Conservation (phyloP, 164 flowering plant species). For the Santalum album region DNA sequence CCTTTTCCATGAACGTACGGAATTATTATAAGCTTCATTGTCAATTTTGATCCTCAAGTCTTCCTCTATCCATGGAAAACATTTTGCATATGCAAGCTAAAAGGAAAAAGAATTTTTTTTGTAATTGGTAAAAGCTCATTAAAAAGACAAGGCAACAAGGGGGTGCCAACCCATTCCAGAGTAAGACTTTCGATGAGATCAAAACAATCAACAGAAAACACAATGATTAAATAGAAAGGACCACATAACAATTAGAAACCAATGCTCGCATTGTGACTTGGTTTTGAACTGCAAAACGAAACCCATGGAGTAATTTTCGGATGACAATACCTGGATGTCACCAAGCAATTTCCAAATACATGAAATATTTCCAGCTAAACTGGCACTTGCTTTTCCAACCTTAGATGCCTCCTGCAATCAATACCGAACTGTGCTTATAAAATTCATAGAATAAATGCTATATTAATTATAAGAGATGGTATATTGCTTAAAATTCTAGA, state of each 20-base stretch:
- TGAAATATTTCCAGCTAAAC: constrained; percentile 32
- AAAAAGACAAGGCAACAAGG: too few species aligned
- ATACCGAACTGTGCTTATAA: not conserved
- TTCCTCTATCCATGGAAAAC: constrained; percentile 69
- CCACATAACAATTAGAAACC: not conserved
- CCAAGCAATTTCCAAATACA: constrained; percentile 64
- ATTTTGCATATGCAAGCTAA: constrained; percentile 70
- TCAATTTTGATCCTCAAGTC: constrained; percentile 15
- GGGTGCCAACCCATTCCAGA: too few species aligned
- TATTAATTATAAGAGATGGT: not conserved
- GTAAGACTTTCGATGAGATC: too few species aligned
- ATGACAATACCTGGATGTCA: constrained; percentile 43
- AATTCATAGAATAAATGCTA: not conserved
- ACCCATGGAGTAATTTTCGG: not conserved
- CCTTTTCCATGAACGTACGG: constrained; percentile 56
- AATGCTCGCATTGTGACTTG: too few species aligned
- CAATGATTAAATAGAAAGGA: too few species aligned
- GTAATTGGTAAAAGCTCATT: too few species aligned
- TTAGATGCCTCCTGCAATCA: constrained; percentile 51
- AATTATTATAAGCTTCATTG: constrained; percentile 37
- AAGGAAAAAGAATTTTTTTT: constrained; percentile 5
- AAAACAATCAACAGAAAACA: too few species aligned
- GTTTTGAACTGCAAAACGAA: too few species aligned
- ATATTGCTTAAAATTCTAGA: not conserved
- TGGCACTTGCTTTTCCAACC: constrained; percentile 22